A percentile compares a stretch with the other conserved stretches of the same genome.
These are phyloP conservation scores for Petunia hybrid DNA, from an alignment of 305 asterid genomes.

Conservation along the genomic window DNA sequence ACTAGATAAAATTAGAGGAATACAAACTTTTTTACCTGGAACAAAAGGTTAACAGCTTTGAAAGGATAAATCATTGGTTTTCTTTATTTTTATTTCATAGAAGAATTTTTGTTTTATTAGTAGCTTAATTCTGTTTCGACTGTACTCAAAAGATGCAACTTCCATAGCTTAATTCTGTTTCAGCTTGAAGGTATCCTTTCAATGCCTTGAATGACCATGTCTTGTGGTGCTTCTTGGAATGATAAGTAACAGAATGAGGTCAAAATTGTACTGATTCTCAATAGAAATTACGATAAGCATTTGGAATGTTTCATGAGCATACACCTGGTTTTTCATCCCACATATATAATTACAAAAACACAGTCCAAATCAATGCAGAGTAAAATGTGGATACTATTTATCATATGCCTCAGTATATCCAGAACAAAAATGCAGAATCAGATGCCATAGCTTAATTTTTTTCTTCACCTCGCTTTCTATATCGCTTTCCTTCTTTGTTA, in stretches of 20 bases:
- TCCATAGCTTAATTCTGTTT: background rate
- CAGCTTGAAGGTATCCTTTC: background rate
- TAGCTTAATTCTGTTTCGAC: background rate
- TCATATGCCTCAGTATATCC: background rate
- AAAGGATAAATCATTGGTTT: background rate
- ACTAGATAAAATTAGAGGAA: background rate
- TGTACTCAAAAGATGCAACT: background rate
- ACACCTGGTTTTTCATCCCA: background rate
- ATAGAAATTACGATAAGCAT: background rate
- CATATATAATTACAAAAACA: background rate
- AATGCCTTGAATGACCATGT: background rate
- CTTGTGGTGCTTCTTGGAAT: slow-evolving; percentile 22
- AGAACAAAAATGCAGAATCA: background rate
- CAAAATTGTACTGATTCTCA: background rate
- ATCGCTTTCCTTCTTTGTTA: slow-evolving; percentile 41
- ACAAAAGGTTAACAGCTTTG: background rate
- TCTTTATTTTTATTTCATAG: background rate
- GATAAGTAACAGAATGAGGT: background rate
- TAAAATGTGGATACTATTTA: background rate
- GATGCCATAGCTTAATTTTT: no score
- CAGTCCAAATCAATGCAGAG: background rate
- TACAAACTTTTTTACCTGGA: background rate
- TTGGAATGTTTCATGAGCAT: background rate
- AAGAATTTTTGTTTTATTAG: background rate
- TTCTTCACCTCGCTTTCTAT: background rate